phyloP scores from a whole-genome alignment of 2,329 filamentous ascomycete species.

The Nothomitra cinnamomea region DNA sequence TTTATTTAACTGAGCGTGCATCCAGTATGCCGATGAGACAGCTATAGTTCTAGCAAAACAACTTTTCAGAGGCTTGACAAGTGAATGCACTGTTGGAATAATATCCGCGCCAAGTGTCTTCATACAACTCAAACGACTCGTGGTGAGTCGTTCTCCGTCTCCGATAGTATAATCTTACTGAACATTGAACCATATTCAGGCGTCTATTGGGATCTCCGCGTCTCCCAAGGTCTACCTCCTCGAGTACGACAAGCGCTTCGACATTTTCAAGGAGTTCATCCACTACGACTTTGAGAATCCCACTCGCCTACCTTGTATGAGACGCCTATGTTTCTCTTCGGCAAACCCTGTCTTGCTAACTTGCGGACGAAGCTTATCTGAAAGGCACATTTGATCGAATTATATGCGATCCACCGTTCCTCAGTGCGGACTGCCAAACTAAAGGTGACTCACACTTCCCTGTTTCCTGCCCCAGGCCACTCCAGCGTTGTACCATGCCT shows the following conservation, averaged over 20 bases:
- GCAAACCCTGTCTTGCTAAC: not conserved
- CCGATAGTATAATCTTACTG: not conserved
- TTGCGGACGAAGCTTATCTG: constrained; percentile 27
- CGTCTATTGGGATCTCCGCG: not conserved
- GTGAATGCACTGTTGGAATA: constrained; percentile 44
- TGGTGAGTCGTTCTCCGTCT: constrained; percentile 27
- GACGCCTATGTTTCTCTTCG: constrained; percentile 4
- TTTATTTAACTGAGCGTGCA: not conserved
- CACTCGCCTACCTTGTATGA: constrained; percentile 41
- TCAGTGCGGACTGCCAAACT: constrained; percentile 66
- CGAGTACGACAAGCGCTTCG: constrained; percentile 59
- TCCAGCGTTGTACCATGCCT: no score
- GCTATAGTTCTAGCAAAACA: constrained; percentile 45
- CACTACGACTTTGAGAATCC: constrained; percentile 60
- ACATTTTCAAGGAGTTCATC: constrained; percentile 55
- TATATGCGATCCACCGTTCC: constrained; percentile 63
- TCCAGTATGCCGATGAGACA: constrained; percentile 54
- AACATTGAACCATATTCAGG: constrained; percentile 1
- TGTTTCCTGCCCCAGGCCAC: no score
- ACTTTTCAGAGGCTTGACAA: constrained; percentile 43
- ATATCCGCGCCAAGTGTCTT: constrained; percentile 65
- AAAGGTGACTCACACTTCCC: constrained; percentile 35
- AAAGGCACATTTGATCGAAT: constrained; percentile 51
- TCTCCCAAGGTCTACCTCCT: constrained; percentile 45
- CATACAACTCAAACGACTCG: constrained; percentile 54